A percentile compares a stretch with the other conserved stretches of the same genome.
phyloP scores from a whole-genome alignment of 352 stramenopile genomes.

The Phytophthora pistaciae region DNA sequence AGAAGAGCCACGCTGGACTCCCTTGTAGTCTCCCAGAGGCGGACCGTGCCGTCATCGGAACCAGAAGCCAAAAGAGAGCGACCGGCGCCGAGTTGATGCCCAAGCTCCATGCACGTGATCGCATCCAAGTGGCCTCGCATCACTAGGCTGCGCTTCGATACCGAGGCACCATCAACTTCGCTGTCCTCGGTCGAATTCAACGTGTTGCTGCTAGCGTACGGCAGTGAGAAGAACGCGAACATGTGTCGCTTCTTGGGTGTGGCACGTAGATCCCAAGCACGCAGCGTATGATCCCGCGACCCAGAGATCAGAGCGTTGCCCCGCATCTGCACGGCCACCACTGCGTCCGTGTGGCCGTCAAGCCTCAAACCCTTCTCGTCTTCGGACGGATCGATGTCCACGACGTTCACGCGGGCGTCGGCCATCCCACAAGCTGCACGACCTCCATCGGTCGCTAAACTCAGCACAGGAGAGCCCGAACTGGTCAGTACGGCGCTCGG shows the following conservation, averaged over 20 bases:
- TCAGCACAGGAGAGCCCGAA: conserved; percentile 53
- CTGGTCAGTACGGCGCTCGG: conserved; percentile 32
- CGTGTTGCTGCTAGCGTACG: conserved; percentile 20
- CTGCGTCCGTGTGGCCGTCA: conserved; percentile 64
- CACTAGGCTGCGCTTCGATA: conserved; percentile 71
- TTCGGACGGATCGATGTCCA: conserved; percentile 44
- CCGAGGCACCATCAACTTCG: conserved; percentile 61
- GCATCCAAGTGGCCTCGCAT: conserved; percentile 70
- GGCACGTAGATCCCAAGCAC: conserved; percentile 73
- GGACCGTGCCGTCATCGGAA: conserved; percentile 73
- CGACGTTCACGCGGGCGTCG: conserved; percentile 49
- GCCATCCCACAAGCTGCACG: conserved; percentile 63
- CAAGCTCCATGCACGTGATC: conserved; percentile 79
- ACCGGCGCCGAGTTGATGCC: conserved; percentile 66
- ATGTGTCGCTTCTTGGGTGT: conserved; percentile 67
- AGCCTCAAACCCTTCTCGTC: conserved; percentile 51
- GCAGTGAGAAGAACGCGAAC: conserved; percentile 70
- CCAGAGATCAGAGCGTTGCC: conserved; percentile 74
- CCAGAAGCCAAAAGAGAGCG: conserved; percentile 72
- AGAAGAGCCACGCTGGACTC: conserved; percentile 68
- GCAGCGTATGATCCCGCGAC: conserved; percentile 76
- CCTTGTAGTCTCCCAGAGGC: conserved; percentile 79
- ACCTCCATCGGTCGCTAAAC: conserved; percentile 55
- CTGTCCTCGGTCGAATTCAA: conserved; percentile 24
- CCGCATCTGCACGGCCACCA: conserved; percentile 66